These are phyloP conservation scores for Acmispon strigosus DNA, from an alignment of 306 rosid species.

Conservation along the genomic window DNA sequence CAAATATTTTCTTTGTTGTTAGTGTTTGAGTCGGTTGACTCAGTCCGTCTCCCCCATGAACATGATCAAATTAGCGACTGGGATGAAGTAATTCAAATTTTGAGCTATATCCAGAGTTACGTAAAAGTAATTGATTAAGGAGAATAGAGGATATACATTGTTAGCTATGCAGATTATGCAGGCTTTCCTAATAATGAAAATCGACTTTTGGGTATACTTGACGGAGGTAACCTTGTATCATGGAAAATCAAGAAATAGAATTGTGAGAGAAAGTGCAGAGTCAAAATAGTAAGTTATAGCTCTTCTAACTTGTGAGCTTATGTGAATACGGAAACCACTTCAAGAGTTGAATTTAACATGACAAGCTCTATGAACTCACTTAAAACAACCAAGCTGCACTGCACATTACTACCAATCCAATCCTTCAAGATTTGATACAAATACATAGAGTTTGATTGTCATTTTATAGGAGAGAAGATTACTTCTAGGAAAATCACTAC, in stretches of 20 bases:
- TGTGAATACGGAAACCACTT: neutral
- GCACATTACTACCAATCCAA: neutral
- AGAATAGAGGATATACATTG: neutral
- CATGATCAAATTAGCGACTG: neutral
- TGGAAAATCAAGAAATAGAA: neutral
- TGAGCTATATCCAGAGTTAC: neutral
- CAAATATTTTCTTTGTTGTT: neutral
- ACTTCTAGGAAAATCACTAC: neutral
- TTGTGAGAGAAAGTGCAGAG: neutral
- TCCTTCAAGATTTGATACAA: neutral
- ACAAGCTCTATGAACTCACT: neutral
- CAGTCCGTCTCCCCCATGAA: neutral
- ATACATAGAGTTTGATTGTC: neutral
- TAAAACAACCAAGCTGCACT: neutral
- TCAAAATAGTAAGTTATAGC: neutral
- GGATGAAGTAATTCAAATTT: neutral
- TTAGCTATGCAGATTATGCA: neutral
- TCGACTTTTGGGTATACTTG: neutral
- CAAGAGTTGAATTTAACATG: neutral
- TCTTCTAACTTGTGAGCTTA: neutral
- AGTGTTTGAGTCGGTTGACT: neutral
- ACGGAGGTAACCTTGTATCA: neutral
- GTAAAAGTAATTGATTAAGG: neutral
- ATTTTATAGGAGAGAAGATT: neutral
- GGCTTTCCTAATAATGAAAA: neutral